These are phyloP conservation scores for Neurospora sp. DNA, from an alignment of 495 filamentous ascomycete genomes.

Conservation along the genomic window DNA sequence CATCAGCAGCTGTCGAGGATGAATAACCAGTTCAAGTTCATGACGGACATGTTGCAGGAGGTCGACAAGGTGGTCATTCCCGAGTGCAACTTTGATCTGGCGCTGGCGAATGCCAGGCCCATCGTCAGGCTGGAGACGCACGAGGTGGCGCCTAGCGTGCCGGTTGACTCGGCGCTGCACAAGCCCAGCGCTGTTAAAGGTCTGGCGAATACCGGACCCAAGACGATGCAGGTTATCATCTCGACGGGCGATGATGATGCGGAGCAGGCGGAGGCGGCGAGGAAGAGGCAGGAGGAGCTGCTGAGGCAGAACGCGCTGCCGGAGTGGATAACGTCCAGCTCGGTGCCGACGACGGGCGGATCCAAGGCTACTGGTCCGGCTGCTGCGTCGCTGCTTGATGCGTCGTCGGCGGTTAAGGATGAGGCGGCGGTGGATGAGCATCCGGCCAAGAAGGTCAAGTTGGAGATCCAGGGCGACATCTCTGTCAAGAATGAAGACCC, in stretches of 20 bases:
- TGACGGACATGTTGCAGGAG: slow-evolving; percentile 74
- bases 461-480: slow-evolving; percentile 36
- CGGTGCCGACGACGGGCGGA: slow-evolving; percentile 43
- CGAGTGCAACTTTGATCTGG: slow-evolving; percentile 75
- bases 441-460: slow-evolving; percentile 45
- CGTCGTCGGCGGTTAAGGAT: not conserved
- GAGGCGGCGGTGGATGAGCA: slow-evolving; percentile 29
- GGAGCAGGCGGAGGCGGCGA: slow-evolving; percentile 57
- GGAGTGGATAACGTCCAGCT: slow-evolving; percentile 80
- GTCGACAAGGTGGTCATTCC: slow-evolving; percentile 79
- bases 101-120: slow-evolving; percentile 49
- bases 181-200: slow-evolving; percentile 64
- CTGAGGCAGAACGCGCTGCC: slow-evolving; percentile 80
- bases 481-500: slow-evolving; percentile 32
- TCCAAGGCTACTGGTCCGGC: slow-evolving; percentile 10
- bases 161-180: slow-evolving; percentile 29
- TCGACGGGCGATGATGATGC: slow-evolving; percentile 65
- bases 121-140: slow-evolving; percentile 50
- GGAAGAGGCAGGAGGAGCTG: slow-evolving; percentile 60
- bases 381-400: slow-evolving; percentile 11
- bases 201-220: slow-evolving; percentile 52
- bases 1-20: slow-evolving; percentile 83
- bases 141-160: slow-evolving; percentile 48
- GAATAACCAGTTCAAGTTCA: slow-evolving; percentile 75
- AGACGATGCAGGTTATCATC: slow-evolving; percentile 68